Evolutionary conservation across 176 grass and related monocot genomes (phyloP).

Genomic region (Tuctoria greenei): DNA sequence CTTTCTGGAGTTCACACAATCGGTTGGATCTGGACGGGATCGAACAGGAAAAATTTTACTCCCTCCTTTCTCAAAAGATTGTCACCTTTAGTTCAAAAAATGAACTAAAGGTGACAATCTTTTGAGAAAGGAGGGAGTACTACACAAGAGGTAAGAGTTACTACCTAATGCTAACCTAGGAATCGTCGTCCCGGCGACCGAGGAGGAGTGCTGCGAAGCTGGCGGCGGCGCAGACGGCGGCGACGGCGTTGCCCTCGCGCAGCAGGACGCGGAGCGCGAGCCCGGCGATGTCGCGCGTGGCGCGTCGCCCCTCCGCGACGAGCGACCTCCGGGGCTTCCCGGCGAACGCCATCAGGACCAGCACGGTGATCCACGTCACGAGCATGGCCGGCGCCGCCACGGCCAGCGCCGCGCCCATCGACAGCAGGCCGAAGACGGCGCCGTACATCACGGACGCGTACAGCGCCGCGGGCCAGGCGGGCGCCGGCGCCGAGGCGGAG

Average conservation of each 20-base stretch:
- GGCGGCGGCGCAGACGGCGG: conserved; percentile 50
- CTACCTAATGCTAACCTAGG: background rate
- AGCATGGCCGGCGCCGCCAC: conserved; percentile 75
- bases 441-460: conserved; percentile 90
- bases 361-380: conserved; percentile 83
- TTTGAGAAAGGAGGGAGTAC: too few relatives aligned
- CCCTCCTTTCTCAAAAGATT: too few relatives aligned
- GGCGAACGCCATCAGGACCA: conserved; percentile 84
- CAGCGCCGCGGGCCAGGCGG: conserved; percentile 49
- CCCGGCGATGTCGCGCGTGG: conserved; percentile 62
- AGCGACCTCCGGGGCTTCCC: conserved; percentile 49
- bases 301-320: conserved; percentile 58
- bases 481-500: background rate
- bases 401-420: conserved; percentile 77
- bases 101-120: too few relatives aligned
- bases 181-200: background rate
- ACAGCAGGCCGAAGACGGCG: conserved; percentile 73
- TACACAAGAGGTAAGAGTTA: background rate
- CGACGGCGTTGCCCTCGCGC: conserved; percentile 60
- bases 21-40: background rate
- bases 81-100: too few relatives aligned
- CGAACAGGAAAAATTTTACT: background rate
- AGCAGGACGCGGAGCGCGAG: conserved; percentile 58
- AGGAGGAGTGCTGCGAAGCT: conserved; percentile 53
- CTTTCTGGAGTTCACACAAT: background rate